These are phyloP conservation scores for Ploettnerulaceae sp. DNA, from an alignment of 2,329 filamentous ascomycete species.

Conservation along the genomic window DNA sequence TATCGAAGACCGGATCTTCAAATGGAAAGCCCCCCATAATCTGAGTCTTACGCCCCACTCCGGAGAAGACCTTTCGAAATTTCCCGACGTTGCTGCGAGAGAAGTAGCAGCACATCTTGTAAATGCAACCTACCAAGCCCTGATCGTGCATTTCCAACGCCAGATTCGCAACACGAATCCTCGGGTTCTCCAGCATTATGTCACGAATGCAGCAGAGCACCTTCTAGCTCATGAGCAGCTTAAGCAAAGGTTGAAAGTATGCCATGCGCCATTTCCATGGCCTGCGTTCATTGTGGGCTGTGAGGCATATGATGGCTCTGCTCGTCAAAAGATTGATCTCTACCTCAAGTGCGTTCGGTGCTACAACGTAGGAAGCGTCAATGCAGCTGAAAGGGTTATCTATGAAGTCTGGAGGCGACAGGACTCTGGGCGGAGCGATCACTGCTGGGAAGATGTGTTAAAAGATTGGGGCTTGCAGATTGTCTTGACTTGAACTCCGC, in stretches of 20 bases:
- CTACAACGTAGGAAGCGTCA: slow-evolving; percentile 14
- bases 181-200: slow-evolving; percentile 17
- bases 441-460: slow-evolving; percentile 15
- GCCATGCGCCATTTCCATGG: slow-evolving; percentile 14
- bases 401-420: slow-evolving; percentile 18
- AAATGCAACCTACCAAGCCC: slow-evolving; percentile 15
- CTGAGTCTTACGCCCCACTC: slow-evolving; percentile 6
- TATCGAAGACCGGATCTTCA: slow-evolving; percentile 16
- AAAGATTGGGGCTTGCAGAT: slow-evolving; percentile 15
- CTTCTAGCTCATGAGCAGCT: slow-evolving; percentile 16
- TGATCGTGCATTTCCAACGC: slow-evolving; percentile 18
- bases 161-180: slow-evolving; percentile 17
- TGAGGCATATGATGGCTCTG: slow-evolving; percentile 13
- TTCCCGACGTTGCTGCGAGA: slow-evolving; percentile 2
- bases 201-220: slow-evolving; percentile 14
- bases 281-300: slow-evolving; percentile 18
- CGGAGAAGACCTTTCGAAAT: neutral
- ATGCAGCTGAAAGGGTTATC: slow-evolving; percentile 15
- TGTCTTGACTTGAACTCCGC: slow-evolving; percentile 17
- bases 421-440: slow-evolving; percentile 11
- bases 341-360: slow-evolving; percentile 12
- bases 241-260: slow-evolving; percentile 12
- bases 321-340: slow-evolving; percentile 12
- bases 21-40: slow-evolving; percentile 15
- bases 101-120: slow-evolving; percentile 16